Evolutionary conservation across 148 eudicot genomes (phyloP), one percentile per base, ranked within the genome.

Genomic region (Limonium bicolor): DNA sequence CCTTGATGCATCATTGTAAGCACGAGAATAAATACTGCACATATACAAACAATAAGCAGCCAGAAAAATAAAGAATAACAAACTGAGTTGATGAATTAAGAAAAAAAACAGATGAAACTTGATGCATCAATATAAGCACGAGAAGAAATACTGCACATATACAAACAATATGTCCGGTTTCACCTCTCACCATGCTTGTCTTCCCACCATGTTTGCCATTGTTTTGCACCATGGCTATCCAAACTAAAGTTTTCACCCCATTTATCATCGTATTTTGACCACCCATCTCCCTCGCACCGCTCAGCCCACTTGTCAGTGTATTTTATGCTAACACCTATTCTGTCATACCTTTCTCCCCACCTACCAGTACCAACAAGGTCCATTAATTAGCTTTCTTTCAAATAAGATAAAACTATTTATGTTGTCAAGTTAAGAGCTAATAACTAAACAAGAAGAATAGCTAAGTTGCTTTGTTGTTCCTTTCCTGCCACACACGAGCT

Each of bases 241-340:
- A 50, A 60, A 47, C 79, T 72, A 13, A 82, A 82, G 65, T 76
- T 20, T 44, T 87, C 96, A 27, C 78, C 94, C 96, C 96, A 86
- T 65, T 86, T 86, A 65, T 86, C 96, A 18, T 94, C 96, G 94
- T 94, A 87, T 70, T 76, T 87, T 14, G 77, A 44, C 94, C 94
- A 87, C 6, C 71, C 77, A 36, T 79, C 82, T 15, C 80, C 94
- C 56, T 82, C 88, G 17, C 46, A 73, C 2, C 86, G 82, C 64
- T 87, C 96, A 1, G 94, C 96, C 94, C 96, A 87, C 65, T 82
- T 87, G 68, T 87, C 96, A 0, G 94, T 87, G 71, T 87, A 82
- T 32, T 82, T 87, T 27, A 26, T 60, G 59, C 94, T 87, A 47
- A 82, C 83, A 22, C 94, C 94, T 22, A 46, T 47, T 8, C 96